Base-by-base conservation (phyloP, 805 yeast genomes). In the Wickerhamomyces kurtzmanii region DNA sequence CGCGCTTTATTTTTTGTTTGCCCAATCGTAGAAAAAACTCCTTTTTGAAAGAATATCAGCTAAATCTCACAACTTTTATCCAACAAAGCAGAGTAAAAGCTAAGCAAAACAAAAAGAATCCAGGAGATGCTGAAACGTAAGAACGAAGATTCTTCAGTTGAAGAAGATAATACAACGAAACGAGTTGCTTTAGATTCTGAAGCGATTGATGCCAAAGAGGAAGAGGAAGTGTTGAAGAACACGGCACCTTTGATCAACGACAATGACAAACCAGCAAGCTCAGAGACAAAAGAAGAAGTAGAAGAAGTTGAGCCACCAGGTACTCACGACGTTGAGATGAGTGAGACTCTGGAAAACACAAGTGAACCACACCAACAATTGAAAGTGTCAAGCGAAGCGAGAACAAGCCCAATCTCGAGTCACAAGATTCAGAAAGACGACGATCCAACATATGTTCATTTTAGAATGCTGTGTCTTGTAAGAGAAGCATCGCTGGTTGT, bases 401-500 rank as follows among this genome's bases (percentile, higher is more conserved):
- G 12, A 20, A 18, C 27, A 23, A 33, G 20, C 12, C 25, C 24
- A 8, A 32, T 32, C 16, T 34, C 36, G 24, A 43, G 36, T 28
- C 40, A 28, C 23, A 34, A 59, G 30, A 66, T 65, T 20, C 47
- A 45, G 27, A 22, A 31, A 8, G 34, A 61, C 22, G 62, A 60
- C 24, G 80, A 73, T 35, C 73, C 79, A 5, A 71, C 79, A 1
- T 70, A 69, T 37, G 73, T 78, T 4, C 74, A 71, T 39, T 60
- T 82, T 50, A 62, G 94, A 36, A 77, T 82, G 83, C 62, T 77
- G 28, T 78, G 87, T 39, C 67, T 72, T 4, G 81, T 78, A 11
- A 77, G 72, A 39, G 87, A 83, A 44, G 87, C 93, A 2, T 74
- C 82, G 3, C 51, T 68, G 13, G 62, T 82, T 25, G 89, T 82